Percentiles rank a stretch among this genome's conserved stretches.
phyloP scores from a whole-genome alignment of 2,329 filamentous ascomycete genomes.

The Juglanconis juglandina region DNA sequence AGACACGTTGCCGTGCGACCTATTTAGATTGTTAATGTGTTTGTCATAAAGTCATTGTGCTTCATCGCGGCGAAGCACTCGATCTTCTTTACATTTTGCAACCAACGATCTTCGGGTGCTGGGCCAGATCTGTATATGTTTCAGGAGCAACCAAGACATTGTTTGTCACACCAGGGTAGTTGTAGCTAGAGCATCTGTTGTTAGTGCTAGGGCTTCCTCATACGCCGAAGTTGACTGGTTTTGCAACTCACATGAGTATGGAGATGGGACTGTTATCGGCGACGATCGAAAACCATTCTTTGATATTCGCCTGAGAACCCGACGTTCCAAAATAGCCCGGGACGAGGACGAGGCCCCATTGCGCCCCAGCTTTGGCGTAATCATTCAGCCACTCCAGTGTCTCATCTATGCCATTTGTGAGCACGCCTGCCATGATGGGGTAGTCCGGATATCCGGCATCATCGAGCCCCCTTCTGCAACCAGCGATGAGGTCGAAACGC shows the following conservation, averaged over 20 bases:
- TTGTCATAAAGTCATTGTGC: no score
- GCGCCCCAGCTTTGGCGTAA: constrained; percentile 54
- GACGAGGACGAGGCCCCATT: constrained; percentile 61
- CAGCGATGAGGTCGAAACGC: constrained; percentile 51
- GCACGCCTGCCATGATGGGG: constrained; percentile 59
- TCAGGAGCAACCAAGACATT: constrained; percentile 55
- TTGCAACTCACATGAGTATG: constrained; percentile 50
- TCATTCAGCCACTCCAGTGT: constrained; percentile 45
- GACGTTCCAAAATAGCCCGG: constrained; percentile 63
- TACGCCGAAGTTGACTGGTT: background rate
- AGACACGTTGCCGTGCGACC: constrained; percentile 62
- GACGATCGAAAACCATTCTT: constrained; percentile 59
- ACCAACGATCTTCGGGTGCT: constrained; percentile 64
- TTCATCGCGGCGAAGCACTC: no score
- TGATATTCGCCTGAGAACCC: constrained; percentile 55
- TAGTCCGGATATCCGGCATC: constrained; percentile 54
- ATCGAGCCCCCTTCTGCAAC: constrained; percentile 52
- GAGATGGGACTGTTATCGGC: constrained; percentile 58
- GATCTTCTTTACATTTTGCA: constrained; percentile 51
- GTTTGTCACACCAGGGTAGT: constrained; percentile 65
- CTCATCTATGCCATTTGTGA: constrained; percentile 58
- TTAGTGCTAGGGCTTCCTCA: background rate
- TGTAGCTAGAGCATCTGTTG: constrained; percentile 34
- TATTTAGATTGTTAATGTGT: background rate
- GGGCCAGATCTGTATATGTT: constrained; percentile 55